Percentiles rank a stretch among this genome's conserved stretches.
Conservation (phyloP, 176 grass and related monocot species). For the Puya raimondii region DNA sequence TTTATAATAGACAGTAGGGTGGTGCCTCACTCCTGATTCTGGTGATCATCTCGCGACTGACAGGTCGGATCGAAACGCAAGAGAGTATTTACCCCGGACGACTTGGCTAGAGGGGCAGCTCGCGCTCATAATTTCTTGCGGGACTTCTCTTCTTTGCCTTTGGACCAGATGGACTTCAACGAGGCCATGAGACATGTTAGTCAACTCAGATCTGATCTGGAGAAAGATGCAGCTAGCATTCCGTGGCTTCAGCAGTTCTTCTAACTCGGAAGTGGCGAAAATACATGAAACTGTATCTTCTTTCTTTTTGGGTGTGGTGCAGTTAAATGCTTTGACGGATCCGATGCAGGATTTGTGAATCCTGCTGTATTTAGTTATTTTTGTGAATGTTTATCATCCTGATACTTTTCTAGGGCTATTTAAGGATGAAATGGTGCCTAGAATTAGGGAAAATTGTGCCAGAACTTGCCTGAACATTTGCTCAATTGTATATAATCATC, state of each 20-base stretch:
- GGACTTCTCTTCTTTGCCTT: constrained; percentile 48
- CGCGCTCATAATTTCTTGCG: constrained; percentile 62
- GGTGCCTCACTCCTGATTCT: background rate
- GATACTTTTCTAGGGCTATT: background rate
- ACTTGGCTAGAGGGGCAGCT: constrained; percentile 60
- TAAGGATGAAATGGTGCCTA: too few species aligned
- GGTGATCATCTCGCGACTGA: background rate
- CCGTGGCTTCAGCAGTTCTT: constrained; percentile 93
- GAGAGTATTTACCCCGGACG: constrained; percentile 56
- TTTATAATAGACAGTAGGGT: background rate
- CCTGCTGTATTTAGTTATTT: constrained; percentile 4
- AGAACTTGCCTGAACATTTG: too few species aligned
- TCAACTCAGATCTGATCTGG: constrained; percentile 47
- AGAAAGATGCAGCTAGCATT: constrained; percentile 54
- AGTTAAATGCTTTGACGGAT: background rate
- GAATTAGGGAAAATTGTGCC: too few species aligned
- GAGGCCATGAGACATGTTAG: constrained; percentile 31
- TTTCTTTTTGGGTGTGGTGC: background rate
- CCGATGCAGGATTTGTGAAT: constrained; percentile 19
- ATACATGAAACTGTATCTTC: background rate
- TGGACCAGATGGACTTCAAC: constrained; percentile 51
- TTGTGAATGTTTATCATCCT: constrained; percentile 19
- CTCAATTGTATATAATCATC: too few species aligned
- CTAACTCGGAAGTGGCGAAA: constrained; percentile 13
- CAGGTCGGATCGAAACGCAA: constrained; percentile 77